These are phyloP conservation scores for Aspergillus niger DNA, from an alignment of 2,329 filamentous ascomycete genomes.

Conservation along the genomic window DNA sequence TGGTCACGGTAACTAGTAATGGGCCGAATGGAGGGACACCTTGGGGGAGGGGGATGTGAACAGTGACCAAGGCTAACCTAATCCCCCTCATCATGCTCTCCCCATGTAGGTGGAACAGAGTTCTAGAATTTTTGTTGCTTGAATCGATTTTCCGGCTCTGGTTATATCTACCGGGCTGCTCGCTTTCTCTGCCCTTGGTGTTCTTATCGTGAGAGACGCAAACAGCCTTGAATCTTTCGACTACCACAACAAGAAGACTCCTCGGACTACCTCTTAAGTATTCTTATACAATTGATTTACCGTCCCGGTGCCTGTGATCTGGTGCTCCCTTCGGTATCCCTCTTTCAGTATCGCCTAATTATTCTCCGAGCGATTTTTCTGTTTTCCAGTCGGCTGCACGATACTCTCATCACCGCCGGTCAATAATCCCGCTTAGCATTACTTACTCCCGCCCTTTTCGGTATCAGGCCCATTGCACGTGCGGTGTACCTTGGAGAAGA, in stretches of 20 bases:
- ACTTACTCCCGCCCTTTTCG: conserved; percentile 1
- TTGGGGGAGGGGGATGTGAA: background rate
- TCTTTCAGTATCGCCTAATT: conserved; percentile 8
- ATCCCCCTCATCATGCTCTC: conserved; percentile 12
- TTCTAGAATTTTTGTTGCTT: conserved; percentile 9
- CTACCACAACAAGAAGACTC: background rate
- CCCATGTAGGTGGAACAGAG: conserved; percentile 11
- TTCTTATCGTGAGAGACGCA: background rate
- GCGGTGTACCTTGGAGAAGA: conserved; percentile 6
- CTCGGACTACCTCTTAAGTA: background rate
- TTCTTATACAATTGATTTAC: conserved; percentile 16
- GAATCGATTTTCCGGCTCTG: background rate
- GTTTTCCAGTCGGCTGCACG: conserved; percentile 10
- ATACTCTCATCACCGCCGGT: conserved; percentile 11
- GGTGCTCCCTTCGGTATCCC: conserved; percentile 6
- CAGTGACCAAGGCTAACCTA: conserved; percentile 5
- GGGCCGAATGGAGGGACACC: conserved; percentile 1
- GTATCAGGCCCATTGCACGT: conserved; percentile 12
- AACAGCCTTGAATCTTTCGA: background rate
- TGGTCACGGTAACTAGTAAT: background rate
- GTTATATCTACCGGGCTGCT: conserved; percentile 1
- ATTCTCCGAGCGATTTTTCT: conserved; percentile 22
- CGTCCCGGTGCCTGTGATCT: background rate
- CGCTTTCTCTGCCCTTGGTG: background rate
- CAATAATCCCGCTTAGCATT: conserved; percentile 23